A percentile compares a stretch with the other conserved stretches of the same genome.
Conservation (phyloP, 202 grass and related monocot species). For the Setaria italica region DNA sequence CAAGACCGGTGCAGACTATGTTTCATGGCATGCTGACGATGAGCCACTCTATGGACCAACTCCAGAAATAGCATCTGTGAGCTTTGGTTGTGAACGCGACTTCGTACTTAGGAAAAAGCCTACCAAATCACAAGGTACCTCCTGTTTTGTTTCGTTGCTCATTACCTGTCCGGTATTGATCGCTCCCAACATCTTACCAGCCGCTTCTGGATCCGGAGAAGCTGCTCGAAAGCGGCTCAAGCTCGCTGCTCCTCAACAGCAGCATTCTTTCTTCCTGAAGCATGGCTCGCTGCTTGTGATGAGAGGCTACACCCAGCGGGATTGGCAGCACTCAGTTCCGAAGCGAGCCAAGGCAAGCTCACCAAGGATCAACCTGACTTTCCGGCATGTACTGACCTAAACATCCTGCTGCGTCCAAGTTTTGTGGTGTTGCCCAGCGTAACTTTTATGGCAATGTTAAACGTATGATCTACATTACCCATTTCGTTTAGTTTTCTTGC, state of each 20-base stretch:
- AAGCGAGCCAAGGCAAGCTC: conserved; percentile 72
- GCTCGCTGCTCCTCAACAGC: conserved; percentile 43
- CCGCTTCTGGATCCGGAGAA: conserved; percentile 40
- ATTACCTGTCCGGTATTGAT: not conserved
- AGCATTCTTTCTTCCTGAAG: conserved; percentile 70
- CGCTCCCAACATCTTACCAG: conserved; percentile 16
- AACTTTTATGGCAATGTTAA: not conserved
- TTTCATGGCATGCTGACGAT: conserved; percentile 95
- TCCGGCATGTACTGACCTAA: conserved; percentile 59
- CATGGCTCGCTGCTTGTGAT: conserved; percentile 89
- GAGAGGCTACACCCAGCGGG: conserved; percentile 83
- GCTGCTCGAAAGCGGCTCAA: conserved; percentile 52
- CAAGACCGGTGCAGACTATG: conserved; percentile 75
- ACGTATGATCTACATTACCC: not conserved
- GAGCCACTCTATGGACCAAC: conserved; percentile 79
- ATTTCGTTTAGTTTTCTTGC: not conserved
- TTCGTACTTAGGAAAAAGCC: conserved; percentile 78
- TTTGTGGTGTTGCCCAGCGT: not conserved
- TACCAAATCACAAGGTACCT: conserved; percentile 60
- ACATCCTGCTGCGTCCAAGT: not conserved
- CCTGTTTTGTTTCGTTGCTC: not conserved
- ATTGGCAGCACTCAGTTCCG: conserved; percentile 89
- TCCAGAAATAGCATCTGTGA: conserved; percentile 84
- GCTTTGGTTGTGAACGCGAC: conserved; percentile 78
- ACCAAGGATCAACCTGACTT: conserved; percentile 84